Conservation (phyloP, 2,329 filamentous ascomycete genomes). For the Metarhizium humberi region DNA sequence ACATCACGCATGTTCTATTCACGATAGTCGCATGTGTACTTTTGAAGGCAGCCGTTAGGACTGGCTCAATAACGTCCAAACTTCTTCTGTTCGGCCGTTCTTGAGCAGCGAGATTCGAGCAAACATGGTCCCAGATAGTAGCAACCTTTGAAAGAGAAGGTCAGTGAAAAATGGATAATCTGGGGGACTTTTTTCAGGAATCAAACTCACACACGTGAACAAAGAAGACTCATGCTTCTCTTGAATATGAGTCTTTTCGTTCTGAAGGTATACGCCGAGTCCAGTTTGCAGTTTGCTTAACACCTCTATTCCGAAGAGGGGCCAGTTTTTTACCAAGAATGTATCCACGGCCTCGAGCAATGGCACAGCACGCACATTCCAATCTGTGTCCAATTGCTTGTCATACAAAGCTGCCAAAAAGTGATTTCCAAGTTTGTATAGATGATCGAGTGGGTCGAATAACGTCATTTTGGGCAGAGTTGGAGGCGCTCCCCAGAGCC, state of each 20-base stretch:
- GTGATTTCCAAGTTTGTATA: slow-evolving; percentile 52
- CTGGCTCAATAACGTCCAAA: slow-evolving; percentile 41
- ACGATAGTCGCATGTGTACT: slow-evolving; percentile 48
- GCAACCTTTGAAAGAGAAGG: not conserved
- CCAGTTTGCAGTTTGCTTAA: slow-evolving; percentile 54
- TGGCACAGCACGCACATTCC: slow-evolving; percentile 16
- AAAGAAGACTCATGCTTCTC: slow-evolving; percentile 25
- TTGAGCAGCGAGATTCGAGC: slow-evolving; percentile 25
- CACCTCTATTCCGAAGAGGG: slow-evolving; percentile 27
- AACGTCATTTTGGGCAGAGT: slow-evolving; percentile 28
- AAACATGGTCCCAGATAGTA: slow-evolving; percentile 40
- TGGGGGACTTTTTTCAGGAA: slow-evolving; percentile 9
- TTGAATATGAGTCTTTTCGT: slow-evolving; percentile 35
- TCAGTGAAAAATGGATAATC: slow-evolving; percentile 14
- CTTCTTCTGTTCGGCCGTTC: slow-evolving; percentile 31
- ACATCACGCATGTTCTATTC: slow-evolving; percentile 42
- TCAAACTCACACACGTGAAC: slow-evolving; percentile 30
- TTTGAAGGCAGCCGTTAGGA: slow-evolving; percentile 47
- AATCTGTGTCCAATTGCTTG: slow-evolving; percentile 27
- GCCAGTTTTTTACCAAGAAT: slow-evolving; percentile 22
- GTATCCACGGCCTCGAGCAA: slow-evolving; percentile 18
- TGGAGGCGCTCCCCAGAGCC: slow-evolving; percentile 47
- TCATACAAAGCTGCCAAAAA: slow-evolving; percentile 48
- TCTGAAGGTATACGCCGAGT: slow-evolving; percentile 54
- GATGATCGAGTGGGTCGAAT: slow-evolving; percentile 54